Evolutionary conservation across 2,329 filamentous ascomycete species (phyloP), one percentile per base, ranked within the genome.

Genomic region (Ophiostoma novo-ulmi): DNA sequence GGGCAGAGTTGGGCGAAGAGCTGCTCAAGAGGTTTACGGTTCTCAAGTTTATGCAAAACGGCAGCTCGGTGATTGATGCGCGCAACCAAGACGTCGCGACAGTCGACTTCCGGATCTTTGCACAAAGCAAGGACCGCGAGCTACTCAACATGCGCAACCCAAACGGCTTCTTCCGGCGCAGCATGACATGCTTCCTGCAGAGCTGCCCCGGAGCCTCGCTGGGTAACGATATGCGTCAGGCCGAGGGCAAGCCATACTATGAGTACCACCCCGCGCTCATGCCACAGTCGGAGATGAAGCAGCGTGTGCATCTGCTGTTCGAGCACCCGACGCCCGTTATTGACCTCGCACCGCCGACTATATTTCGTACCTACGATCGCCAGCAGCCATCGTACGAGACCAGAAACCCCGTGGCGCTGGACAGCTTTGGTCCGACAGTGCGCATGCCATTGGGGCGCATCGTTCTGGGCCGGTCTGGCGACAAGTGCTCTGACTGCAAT

Each of bases 401-500:
- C 14, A 38, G 1, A 20, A 39, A 73, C 22, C 73, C 75, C 0
- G 72, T 72, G 38, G 67, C 61, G 31, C 74, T 74, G 52, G 68
- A 70, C 71, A 73, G 39, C 63, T 76, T 75, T 69, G 75, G 77
- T 6, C 74, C 71, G 1, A 77, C 76, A 17, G 74, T 73, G 10
- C 72, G 73, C 22, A 68, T 55, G 26, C 74, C 75, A 0, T 70
- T 81, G 8, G 80, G 79, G 20, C 77, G 74, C 71, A 74, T 81
- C 3, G 79, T 78, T 1, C 78, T 78, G 26, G 79, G 75, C 5
- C 77, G 80, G 3, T 80, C 79, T 0, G 80, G 80, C 2, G 80
- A 82, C 70, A 82, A 81, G 71, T 78, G 77, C 0, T 75, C 76
- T 0, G 77, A 81, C 74, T 76, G 75, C 31, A 81, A 81, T 71